Evolutionary conservation across 441 rosid genomes (phyloP).

Genomic region (Brassica hybrid): DNA sequence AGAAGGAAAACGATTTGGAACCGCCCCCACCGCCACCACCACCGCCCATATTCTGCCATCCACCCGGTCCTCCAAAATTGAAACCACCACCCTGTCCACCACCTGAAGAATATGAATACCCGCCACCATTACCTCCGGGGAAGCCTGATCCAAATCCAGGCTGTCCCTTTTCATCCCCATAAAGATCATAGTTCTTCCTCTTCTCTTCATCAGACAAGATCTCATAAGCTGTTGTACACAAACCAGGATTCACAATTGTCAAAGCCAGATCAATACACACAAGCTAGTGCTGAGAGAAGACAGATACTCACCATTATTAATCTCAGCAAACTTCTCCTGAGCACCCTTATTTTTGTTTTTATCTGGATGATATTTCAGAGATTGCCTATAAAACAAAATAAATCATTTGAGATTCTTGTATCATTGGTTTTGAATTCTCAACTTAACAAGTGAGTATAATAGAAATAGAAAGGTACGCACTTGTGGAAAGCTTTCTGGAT

Average conservation of each 20-base stretch:
- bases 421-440: constrained; percentile 1
- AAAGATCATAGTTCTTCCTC: constrained; percentile 85
- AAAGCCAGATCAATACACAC: background rate
- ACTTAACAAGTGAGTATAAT: background rate
- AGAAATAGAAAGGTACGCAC: constrained; percentile 46
- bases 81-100: constrained; percentile 68
- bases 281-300: too few relatives aligned
- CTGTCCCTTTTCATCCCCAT: constrained; percentile 87
- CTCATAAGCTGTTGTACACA: constrained; percentile 77
- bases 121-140: constrained; percentile 64
- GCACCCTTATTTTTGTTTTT: constrained; percentile 86
- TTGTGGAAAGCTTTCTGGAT: constrained; percentile 99
- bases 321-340: constrained; percentile 88
- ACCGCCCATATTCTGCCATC: constrained; percentile 77
- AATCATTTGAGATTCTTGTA: background rate
- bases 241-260: background rate
- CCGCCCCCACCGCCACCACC: constrained; percentile 54
- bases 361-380: constrained; percentile 90
- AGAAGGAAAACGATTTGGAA: constrained; percentile 70
- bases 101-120: constrained; percentile 57
- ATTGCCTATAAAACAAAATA: constrained; percentile 55
- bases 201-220: constrained; percentile 89
- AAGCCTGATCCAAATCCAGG: constrained; percentile 78
- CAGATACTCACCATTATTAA: constrained; percentile 70
- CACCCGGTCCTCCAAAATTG: constrained; percentile 70